Conservation (phyloP, 768 basidiomycete species). For the Suillus brevipes region DNA sequence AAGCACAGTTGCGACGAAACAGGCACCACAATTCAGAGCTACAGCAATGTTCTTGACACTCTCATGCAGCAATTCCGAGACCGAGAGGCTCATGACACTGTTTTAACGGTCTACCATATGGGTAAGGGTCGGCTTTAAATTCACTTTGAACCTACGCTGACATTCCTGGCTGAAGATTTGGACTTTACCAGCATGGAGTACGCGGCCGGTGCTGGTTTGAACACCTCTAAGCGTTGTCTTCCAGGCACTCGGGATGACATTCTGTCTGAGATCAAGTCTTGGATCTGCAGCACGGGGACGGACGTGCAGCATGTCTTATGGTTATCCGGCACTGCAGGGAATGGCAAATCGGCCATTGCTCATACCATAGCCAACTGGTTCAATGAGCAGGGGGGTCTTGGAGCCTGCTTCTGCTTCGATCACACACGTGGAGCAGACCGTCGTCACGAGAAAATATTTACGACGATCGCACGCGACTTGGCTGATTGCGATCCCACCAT, state of each 20-base stretch:
- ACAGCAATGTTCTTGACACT: background rate
- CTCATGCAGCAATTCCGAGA: slow-evolving; percentile 9
- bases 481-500: background rate
- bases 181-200: slow-evolving; percentile 2
- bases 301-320: slow-evolving; percentile 11
- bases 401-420: slow-evolving; percentile 18
- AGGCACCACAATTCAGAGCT: background rate
- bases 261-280: slow-evolving; percentile 16
- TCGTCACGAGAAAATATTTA: slow-evolving; percentile 3
- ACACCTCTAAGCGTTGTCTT: slow-evolving; percentile 12
- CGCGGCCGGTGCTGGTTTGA: background rate
- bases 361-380: slow-evolving; percentile 16
- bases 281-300: slow-evolving; percentile 9
- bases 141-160: background rate
- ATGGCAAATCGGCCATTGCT: slow-evolving; percentile 3
- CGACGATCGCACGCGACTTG: slow-evolving; percentile 1
- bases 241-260: slow-evolving; percentile 14
- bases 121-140: background rate
- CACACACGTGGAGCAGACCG: background rate
- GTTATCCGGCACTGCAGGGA: slow-evolving; percentile 15
- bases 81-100: background rate
- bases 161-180: background rate
- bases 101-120: background rate
- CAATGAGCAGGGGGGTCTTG: slow-evolving; percentile 11
- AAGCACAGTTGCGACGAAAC: background rate